Base-by-base conservation (phyloP, 768 basidiomycete species). In the Termitomyces sp. region DNA sequence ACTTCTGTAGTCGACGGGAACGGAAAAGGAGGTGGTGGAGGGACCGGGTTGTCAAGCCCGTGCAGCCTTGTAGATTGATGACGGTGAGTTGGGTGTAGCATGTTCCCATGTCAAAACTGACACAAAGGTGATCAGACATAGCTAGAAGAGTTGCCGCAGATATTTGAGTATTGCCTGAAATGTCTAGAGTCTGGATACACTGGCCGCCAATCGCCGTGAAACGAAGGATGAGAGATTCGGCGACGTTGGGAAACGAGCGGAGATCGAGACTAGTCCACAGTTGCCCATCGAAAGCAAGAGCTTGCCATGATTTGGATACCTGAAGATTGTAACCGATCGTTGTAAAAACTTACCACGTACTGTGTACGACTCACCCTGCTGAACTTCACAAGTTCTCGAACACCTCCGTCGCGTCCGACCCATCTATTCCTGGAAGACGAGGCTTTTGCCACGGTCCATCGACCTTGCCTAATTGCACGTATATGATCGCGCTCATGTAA, bases 281-380 rank as follows among this genome's bases (percentile, higher is more conserved):
- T 65, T 93, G 90, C 14, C 93, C 93, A 68, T 96, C 94, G 63
- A 87, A 84, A 26, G 86, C 84, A 40, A 94, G 80, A 2, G 73
- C 68, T 53, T 81, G 84, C 92, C 93, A 96, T 10, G 76, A 65
- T 67, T 82, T 88, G 30, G 88, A 94, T 11, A 92, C 88, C 90
- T 93, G 60, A 63, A 38, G 55, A 58, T 30, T 33, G 64, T 38
- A 59, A 56, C 32, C 35, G 28, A 51, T 47, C 45, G 24, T 22
- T 11, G 5, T 28, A 24, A 18, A 35, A 44, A 43, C 32, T 46
- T 13, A n/a, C 22, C 26, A 24, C 47, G 14, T 52, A 11, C 11
- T 28, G 53, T 51, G 18, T 3, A n/a, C 40, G 53, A 33, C 85
- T 72, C 71, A 95, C 93, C 77, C 90, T 79, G 68, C 86, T 85